Percentiles rank a stretch among this genome's conserved stretches.
Evolutionary conservation across 257 asterid species (phyloP).

Genomic region (Penstemon davidsonii): DNA sequence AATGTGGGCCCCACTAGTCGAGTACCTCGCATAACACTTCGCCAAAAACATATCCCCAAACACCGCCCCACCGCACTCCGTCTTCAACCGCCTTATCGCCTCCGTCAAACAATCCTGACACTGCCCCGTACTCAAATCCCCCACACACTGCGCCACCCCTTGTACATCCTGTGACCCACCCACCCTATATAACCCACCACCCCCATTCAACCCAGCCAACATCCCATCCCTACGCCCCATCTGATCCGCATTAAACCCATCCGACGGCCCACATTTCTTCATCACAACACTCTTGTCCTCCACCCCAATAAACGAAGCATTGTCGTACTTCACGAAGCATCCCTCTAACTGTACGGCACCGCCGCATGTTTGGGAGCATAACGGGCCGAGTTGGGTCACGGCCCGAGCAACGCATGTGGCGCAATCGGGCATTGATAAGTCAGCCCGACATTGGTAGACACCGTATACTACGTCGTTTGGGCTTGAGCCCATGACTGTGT

Average conservation of each 20-base stretch:
- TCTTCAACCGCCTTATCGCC: constrained; percentile 71
- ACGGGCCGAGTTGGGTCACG: constrained; percentile 49
- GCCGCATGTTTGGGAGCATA: constrained; percentile 70
- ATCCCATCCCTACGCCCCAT: constrained; percentile 73
- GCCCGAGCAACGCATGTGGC: constrained; percentile 79
- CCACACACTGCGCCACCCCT: constrained; percentile 94
- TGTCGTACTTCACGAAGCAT: constrained; percentile 82
- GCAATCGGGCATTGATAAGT: constrained; percentile 89
- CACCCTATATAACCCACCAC: constrained; percentile 66
- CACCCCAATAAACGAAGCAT: constrained; percentile 61
- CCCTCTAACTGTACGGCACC: constrained; percentile 82
- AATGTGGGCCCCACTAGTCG: constrained; percentile 59
- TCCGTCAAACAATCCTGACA: constrained; percentile 88
- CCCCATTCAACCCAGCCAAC: constrained; percentile 56
- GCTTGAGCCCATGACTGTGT: constrained; percentile 56
- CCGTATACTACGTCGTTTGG: constrained; percentile 65
- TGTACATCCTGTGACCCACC: constrained; percentile 74
- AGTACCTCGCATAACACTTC: constrained; percentile 89
- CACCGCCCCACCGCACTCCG: constrained; percentile 89
- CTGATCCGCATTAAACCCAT: constrained; percentile 44
- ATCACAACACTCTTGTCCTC: constrained; percentile 78
- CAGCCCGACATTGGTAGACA: constrained; percentile 84
- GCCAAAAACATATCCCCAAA: constrained; percentile 89
- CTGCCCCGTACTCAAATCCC: constrained; percentile 77
- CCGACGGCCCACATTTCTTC: constrained; percentile 92